Evolutionary conservation across 148 eudicot species (phyloP).

Genomic region (Vaccinium corymbosum): DNA sequence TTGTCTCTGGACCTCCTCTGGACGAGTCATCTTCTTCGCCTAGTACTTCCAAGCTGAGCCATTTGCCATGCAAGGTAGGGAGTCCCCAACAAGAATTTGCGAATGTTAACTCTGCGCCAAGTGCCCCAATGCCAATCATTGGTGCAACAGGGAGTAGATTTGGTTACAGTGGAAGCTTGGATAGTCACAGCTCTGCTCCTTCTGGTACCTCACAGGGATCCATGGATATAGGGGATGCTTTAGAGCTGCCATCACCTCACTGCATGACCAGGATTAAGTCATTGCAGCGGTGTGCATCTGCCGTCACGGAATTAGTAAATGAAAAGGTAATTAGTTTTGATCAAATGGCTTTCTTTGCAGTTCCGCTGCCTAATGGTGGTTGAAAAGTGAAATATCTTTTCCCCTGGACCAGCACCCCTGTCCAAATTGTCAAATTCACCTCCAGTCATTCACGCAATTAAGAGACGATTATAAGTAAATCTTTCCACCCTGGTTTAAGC

Average conservation of each 20-base stretch:
- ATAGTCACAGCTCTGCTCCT: constrained; percentile 66
- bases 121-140: constrained; percentile 50
- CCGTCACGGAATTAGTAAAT: constrained; percentile 69
- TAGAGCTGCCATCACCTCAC: constrained; percentile 67
- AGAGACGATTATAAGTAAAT: not conserved
- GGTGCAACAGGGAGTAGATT: constrained; percentile 41
- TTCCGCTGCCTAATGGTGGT: not conserved
- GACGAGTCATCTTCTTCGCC: constrained; percentile 56
- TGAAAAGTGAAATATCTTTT: not conserved
- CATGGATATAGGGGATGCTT: constrained; percentile 44
- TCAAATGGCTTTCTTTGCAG: not conserved
- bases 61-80: constrained; percentile 39
- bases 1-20: constrained; percentile 67
- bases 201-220: constrained; percentile 65
- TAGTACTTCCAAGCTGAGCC: constrained; percentile 45
- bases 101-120: constrained; percentile 32
- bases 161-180: constrained; percentile 41
- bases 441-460: not conserved
- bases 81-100: constrained; percentile 37
- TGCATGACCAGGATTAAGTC: constrained; percentile 64
- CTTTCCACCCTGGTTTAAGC: not conserved
- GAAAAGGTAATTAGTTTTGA: constrained; percentile 51
- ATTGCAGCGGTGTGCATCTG: constrained; percentile 65
- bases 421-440: not conserved
- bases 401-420: not conserved